phyloP scores from a whole-genome alignment of 2,329 filamentous ascomycete species.

The Colletotrichum viniferum region DNA sequence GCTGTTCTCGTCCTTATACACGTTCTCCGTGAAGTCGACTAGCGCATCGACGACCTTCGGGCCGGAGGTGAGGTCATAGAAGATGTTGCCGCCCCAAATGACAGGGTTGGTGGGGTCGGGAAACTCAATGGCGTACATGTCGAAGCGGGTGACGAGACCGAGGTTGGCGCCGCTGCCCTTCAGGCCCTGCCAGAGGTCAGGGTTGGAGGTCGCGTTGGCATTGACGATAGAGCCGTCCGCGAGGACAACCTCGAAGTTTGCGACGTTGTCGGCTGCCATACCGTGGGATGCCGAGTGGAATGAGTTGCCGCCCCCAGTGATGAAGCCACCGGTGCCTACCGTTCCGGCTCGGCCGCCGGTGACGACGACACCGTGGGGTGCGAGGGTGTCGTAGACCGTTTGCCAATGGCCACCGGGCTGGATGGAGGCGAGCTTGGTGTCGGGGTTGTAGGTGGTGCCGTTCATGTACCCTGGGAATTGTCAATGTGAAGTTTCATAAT shows the following conservation, averaged over 20 bases:
- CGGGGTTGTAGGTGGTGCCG: conserved; percentile 30
- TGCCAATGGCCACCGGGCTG: conserved; percentile 41
- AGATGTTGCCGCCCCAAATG: conserved; percentile 35
- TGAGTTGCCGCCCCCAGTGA: conserved; percentile 40
- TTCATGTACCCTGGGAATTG: conserved; percentile 31
- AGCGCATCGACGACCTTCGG: conserved; percentile 32
- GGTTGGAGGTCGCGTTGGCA: conserved; percentile 40
- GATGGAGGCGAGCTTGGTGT: conserved; percentile 33
- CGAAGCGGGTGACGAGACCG: conserved; percentile 40
- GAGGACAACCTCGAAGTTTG: conserved; percentile 51
- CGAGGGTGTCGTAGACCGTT: conserved; percentile 39
- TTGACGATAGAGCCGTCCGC: conserved; percentile 46
- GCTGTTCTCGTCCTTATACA: conserved; percentile 35
- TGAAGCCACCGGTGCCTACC: conserved; percentile 39
- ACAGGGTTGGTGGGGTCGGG: conserved; percentile 27
- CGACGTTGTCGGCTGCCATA: conserved; percentile 50
- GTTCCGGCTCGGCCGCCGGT: conserved; percentile 39
- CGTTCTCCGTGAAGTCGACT: conserved; percentile 34
- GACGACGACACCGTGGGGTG: conserved; percentile 33
- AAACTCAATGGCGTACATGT: conserved; percentile 35
- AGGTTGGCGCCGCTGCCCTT: conserved; percentile 54
- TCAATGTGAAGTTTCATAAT: not conserved
- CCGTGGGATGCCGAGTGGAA: conserved; percentile 43
- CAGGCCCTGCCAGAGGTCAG: conserved; percentile 50
- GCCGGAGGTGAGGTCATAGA: conserved; percentile 26